Evolutionary conservation across 2,329 filamentous ascomycete species (phyloP).

Genomic region (Gremmenia infestans): DNA sequence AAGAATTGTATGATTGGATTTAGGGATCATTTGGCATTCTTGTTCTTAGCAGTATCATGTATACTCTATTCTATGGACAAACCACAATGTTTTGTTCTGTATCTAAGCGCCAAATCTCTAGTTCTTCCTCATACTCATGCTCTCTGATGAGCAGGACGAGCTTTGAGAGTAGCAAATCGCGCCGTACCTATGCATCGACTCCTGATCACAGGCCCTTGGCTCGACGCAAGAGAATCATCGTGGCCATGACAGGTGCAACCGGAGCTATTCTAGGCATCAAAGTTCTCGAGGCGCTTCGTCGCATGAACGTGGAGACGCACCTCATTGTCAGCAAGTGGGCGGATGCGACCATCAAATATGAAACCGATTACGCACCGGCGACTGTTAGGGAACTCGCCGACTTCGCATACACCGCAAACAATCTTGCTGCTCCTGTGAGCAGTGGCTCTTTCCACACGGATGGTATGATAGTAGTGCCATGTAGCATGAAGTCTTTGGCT

Average conservation of each 20-base stretch:
- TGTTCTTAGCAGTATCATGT: no score
- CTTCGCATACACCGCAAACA: slow-evolving; percentile 35
- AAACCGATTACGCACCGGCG: slow-evolving; percentile 37
- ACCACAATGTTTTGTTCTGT: no score
- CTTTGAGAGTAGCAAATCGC: no score
- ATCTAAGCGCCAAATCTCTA: no score
- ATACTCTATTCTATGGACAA: no score
- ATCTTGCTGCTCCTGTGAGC: slow-evolving; percentile 41
- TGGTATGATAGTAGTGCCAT: slow-evolving; percentile 45
- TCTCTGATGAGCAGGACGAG: no score
- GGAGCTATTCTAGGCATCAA: slow-evolving; percentile 41
- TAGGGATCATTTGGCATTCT: no score
- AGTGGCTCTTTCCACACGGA: slow-evolving; percentile 40
- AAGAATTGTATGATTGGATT: no score
- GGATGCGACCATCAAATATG: slow-evolving; percentile 43
- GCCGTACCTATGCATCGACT: no score
- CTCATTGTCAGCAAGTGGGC: slow-evolving; percentile 46
- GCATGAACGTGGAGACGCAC: slow-evolving; percentile 42
- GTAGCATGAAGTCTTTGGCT: slow-evolving; percentile 45
- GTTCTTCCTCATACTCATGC: no score
- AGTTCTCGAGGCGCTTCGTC: slow-evolving; percentile 36
- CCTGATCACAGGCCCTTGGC: no score
- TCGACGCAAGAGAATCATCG: slow-evolving; percentile 35
- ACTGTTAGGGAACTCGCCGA: slow-evolving; percentile 37
- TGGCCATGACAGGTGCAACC: slow-evolving; percentile 47